Base-by-base conservation (phyloP, 2,329 filamentous ascomycete species). In the Cordyceps cicadae region DNA sequence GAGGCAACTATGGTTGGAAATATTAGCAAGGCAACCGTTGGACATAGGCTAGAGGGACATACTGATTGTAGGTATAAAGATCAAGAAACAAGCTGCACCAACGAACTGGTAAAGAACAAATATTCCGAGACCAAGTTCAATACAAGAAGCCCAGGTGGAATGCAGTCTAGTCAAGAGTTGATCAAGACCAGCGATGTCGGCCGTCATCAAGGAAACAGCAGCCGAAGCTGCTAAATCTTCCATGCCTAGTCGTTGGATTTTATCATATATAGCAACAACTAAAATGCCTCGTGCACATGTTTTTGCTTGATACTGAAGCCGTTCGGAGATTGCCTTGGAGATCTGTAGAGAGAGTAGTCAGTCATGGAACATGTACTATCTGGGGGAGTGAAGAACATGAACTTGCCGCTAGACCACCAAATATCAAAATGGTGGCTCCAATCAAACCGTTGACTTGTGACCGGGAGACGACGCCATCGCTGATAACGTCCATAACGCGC, bases 71-170 rank as follows among this genome's bases (percentile, higher is more conserved):
- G 58, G 58, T 26, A 54, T 43, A 3, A 60, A 49, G 3, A 60
- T 54, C 14, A 60, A 34, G 12, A 60, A 54, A 43, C 58, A 60
- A 41, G 58, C 58, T 12, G 41, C 29, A 9, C 51, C 51, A 15
- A 60, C 51, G 24, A 54, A 53, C 14, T 34, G 52, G 19, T 48
- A 53, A 5, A 60, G 58, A 9, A 54, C 43, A 49, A 21, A 54
- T 17, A 60, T 60, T 7, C 58, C 58, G 17, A 60, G 39, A 14
- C 41, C 50, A 37, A 60, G 58, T 14, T 54, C 51, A 43, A 60
- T 11, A 9, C 39, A 26, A 26, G 49, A 53, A 3, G 57, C 49
- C 57, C 57, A 60, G 4, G 57, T 54, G 7, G 49, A 19, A 39
- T 60, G 57, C 14, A 53, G 29, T 37, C 41, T 54, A 9, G 32